Evolutionary conservation across 805 yeast genomes (phyloP), one percentile per base, ranked within the genome.

Genomic region (Hanseniaspora osmophila): DNA sequence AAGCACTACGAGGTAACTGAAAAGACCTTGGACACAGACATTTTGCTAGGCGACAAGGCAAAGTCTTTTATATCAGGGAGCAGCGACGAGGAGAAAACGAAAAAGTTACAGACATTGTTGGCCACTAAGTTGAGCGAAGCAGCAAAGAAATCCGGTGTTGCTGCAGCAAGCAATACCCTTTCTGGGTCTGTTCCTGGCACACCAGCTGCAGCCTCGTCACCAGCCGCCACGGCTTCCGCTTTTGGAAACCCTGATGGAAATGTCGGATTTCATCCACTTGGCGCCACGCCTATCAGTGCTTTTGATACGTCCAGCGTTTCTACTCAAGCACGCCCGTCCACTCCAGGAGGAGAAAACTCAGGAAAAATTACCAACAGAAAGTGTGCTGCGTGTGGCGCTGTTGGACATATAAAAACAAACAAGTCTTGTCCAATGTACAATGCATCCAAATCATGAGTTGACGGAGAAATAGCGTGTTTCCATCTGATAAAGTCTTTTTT

Each of bases 331-430:
- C 27, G 27, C 7, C 27, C 27, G 7, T 22, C 27, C 27, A 22
- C 27, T 22, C 27, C 27, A 22, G 27, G 27, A 22, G 27, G 27
- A 7, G 27, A 22, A 22, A 22, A 7, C 7, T 5, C 27, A 7
- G 27, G 27, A 7, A 22, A 22, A 22, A 7, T 22, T 7, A 38
- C 41, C 41, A 80, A 82, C 9, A 70, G 98, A 59, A 77, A 85
- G 57, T 90, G 98, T 65, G 88, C 94, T 2, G 81, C 92, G 0
- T 90, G 98, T 70, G 97, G 97, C 18, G 92, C 90, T 11, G 72
- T 84, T 51, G 98, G 97, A 0, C 98, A 90, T 61, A 90, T 90
- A 50, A 74, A 92, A 59, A 90, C 98, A 2, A 87, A 86, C 60
- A 71, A 71, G 51, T 68, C 90, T 1, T 90, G 98, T 65, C 98